Evolutionary conservation across 2,329 filamentous ascomycete species (phyloP), one percentile per base, ranked within the genome.

Genomic region (Phialophora macrospora): DNA sequence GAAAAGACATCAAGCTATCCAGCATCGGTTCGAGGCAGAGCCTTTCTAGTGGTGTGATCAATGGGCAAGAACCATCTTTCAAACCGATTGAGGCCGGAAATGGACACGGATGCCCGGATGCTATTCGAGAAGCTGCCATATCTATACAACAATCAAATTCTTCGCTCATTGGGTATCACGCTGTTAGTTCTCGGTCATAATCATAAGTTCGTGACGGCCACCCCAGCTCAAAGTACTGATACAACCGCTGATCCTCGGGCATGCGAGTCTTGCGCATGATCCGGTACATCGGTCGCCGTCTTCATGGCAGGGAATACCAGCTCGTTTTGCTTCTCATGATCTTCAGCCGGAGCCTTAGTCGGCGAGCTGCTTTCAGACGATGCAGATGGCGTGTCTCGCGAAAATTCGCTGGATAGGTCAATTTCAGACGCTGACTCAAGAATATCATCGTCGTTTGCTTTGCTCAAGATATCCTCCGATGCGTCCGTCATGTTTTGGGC

Each of bases 301-400:
- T 60, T 60, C 30, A 52, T 60, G 46, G 14, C n/a, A 4, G 58
- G 46, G n/a, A 52, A n/a, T 12, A 12, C 4, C 48, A 52, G 8
- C 28, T 22, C 30, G 3, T 41, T 26, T 14, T 52, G 28, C 32
- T 14, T 24, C 46, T 52, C 48, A 26, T 17, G 28, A 0, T 52
- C 48, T n/a, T 52, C 20, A 4, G n/a, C n/a, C 20, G 5, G 22
- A 14, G 28, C n/a, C 14, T 60, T 41, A 30, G 28, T n/a, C 6
- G 58, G 58, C 58, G 58, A 60, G 48, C 58, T 60, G 24, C 34
- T 52, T 20, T 54, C 32, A 22, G 58, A 60, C 26, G 58, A 60
- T 6, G 58, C 46, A 51, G 58, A 32, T 20, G 48, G 41, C 11
- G 56, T 48, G 30, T 49, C 38, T 11, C 20, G 56, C n/a, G 58